phyloP scores from a whole-genome alignment of 2,329 filamentous ascomycete species.

The Keithomyces neogunnii region DNA sequence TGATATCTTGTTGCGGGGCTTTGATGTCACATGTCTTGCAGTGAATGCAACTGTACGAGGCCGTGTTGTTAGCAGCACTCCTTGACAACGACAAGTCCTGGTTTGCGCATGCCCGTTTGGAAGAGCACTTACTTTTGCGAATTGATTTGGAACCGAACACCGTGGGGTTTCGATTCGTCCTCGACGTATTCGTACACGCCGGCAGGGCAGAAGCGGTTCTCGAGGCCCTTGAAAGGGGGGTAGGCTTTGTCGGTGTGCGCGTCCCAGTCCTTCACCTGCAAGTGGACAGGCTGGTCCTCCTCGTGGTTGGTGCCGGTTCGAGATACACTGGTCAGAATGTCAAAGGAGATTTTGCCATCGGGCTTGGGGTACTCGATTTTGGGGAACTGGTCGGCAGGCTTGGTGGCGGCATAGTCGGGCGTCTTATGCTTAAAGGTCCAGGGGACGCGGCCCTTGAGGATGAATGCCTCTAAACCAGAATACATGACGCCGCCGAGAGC shows the following conservation, averaged over 20 bases:
- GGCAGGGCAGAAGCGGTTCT: conserved; percentile 95
- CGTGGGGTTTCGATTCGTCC: conserved; percentile 75
- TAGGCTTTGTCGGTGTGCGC: conserved; percentile 75
- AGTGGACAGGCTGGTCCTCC: conserved; percentile 93
- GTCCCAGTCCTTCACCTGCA: conserved; percentile 94
- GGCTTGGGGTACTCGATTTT: conserved; percentile 98
- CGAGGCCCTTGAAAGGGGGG: conserved; percentile 82
- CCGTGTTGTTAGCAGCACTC: not conserved
- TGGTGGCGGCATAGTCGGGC: conserved; percentile 71
- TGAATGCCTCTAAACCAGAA: conserved; percentile 82
- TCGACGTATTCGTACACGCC: conserved; percentile 98
- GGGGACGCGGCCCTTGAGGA: conserved; percentile 76
- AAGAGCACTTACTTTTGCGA: conserved; percentile 73
- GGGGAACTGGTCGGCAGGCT: conserved; percentile 65
- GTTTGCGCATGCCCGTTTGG: not conserved
- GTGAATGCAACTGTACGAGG: conserved; percentile 71
- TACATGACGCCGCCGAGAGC: conserved; percentile 86
- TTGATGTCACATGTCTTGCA: conserved; percentile 99
- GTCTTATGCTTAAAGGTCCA: conserved; percentile 88
- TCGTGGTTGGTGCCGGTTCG: conserved; percentile 97
- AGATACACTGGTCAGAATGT: conserved; percentile 91
- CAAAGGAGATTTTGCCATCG: conserved; percentile 89
- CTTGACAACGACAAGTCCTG: too few relatives aligned
- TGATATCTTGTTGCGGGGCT: conserved; percentile 92
- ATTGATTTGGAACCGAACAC: conserved; percentile 96